phyloP scores from a whole-genome alignment of 2,329 filamentous ascomycete species.

The Keithomyces neogunnii region DNA sequence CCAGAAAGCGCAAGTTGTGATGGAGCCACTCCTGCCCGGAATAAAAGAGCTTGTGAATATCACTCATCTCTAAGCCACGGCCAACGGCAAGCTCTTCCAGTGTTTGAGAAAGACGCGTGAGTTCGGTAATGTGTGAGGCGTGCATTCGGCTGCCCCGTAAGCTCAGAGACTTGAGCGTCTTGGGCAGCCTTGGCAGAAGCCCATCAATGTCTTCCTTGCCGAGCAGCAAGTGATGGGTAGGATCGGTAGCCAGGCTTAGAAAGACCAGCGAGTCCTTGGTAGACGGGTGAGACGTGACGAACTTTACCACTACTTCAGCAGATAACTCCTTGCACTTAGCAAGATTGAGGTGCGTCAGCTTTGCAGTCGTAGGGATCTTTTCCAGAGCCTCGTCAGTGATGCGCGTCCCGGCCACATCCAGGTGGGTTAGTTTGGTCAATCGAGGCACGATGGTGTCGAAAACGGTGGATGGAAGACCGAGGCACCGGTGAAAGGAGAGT shows the following conservation, averaged over 20 bases:
- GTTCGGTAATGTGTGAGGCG: slow-evolving; percentile 51
- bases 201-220: slow-evolving; percentile 55
- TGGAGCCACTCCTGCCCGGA: slow-evolving; percentile 36
- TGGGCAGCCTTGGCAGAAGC: slow-evolving; percentile 58
- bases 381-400: slow-evolving; percentile 64
- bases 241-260: slow-evolving; percentile 65
- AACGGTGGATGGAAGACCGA: slow-evolving; percentile 56
- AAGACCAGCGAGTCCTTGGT: slow-evolving; percentile 56
- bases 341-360: slow-evolving; percentile 69
- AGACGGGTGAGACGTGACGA: slow-evolving; percentile 63
- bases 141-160: slow-evolving; percentile 68
- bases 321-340: slow-evolving; percentile 66
- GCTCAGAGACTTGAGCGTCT: slow-evolving; percentile 63
- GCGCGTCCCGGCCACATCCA: slow-evolving; percentile 71
- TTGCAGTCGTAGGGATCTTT: slow-evolving; percentile 62
- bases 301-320: slow-evolving; percentile 58
- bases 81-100: slow-evolving; percentile 71
- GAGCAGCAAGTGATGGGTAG: slow-evolving; percentile 63
- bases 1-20: slow-evolving; percentile 63
- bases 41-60: slow-evolving; percentile 58
- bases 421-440: slow-evolving; percentile 61
- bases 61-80: slow-evolving; percentile 54
- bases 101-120: slow-evolving; percentile 56
- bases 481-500: slow-evolving; percentile 71
- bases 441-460: slow-evolving; percentile 66